Percentiles rank a stretch among this genome's conserved stretches.
Evolutionary conservation across 164 flowering plant genomes (phyloP).

Genomic region (grape (Vitis vinifera)): ASM3070453v1 NC_081806.1:458001-458500

Average conservation of each 20-base stretch:
- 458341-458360: slow-evolving; percentile 15
- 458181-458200: neutral
- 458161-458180: slow-evolving; percentile 2
- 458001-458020: slow-evolving; percentile 2
- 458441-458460: slow-evolving; percentile 16
- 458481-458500: neutral
- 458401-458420: slow-evolving; percentile 18
- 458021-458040: slow-evolving; percentile 3
- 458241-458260: slow-evolving; percentile 5
- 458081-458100: slow-evolving; percentile 8
- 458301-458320: slow-evolving; percentile 7
- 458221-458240: slow-evolving; percentile 2
- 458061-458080: neutral
- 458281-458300: neutral
- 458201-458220: slow-evolving; percentile 1
- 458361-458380: slow-evolving; percentile 9
- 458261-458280: neutral
- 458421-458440: neutral
- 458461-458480: neutral
- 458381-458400: slow-evolving; percentile 16
- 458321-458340: slow-evolving; percentile 4
- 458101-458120: slow-evolving; percentile 6
- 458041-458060: neutral
- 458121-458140: slow-evolving; percentile 18
- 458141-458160: slow-evolving; percentile 10